phyloP scores from a whole-genome alignment of 768 basidiomycete genomes.

The Amyloporia xantha region DNA sequence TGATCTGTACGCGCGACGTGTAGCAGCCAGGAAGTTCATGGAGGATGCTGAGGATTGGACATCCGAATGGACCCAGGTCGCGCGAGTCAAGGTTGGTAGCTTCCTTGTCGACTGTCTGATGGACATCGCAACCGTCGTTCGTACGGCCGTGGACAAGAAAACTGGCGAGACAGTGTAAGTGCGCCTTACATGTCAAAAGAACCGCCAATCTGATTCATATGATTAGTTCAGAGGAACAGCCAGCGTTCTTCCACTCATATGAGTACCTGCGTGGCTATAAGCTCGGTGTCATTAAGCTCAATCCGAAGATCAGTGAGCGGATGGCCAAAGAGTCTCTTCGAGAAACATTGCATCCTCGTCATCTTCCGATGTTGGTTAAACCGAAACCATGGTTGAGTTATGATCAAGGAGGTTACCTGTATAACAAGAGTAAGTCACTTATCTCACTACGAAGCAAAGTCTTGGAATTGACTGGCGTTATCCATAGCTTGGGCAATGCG shows the following conservation, averaged over 20 bases:
- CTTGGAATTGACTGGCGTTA: background rate
- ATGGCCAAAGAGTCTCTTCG: constrained; percentile 68
- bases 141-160: constrained; percentile 48
- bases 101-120: constrained; percentile 80
- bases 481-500: constrained; percentile 73
- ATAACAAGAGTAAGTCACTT: constrained; percentile 55
- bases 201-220: constrained; percentile 8
- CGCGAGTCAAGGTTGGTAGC: constrained; percentile 74
- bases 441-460: too few relatives aligned
- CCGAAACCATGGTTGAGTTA: constrained; percentile 82
- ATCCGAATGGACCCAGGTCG: constrained; percentile 74
- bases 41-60: constrained; percentile 66
- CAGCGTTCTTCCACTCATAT: constrained; percentile 87
- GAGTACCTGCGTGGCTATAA: constrained; percentile 93
- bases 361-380: constrained; percentile 91
- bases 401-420: constrained; percentile 78
- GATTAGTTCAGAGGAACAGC: constrained; percentile 66
- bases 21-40: constrained; percentile 59
- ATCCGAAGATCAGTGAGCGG: constrained; percentile 70
- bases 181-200: background rate
- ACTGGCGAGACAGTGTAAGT: constrained; percentile 60
- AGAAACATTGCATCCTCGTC: constrained; percentile 81
- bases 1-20: constrained; percentile 54
- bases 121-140: constrained; percentile 71
- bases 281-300: constrained; percentile 86